phyloP scores from a whole-genome alignment of 192 early-diverging fungal species.

The Coemansia sp. region DNA sequence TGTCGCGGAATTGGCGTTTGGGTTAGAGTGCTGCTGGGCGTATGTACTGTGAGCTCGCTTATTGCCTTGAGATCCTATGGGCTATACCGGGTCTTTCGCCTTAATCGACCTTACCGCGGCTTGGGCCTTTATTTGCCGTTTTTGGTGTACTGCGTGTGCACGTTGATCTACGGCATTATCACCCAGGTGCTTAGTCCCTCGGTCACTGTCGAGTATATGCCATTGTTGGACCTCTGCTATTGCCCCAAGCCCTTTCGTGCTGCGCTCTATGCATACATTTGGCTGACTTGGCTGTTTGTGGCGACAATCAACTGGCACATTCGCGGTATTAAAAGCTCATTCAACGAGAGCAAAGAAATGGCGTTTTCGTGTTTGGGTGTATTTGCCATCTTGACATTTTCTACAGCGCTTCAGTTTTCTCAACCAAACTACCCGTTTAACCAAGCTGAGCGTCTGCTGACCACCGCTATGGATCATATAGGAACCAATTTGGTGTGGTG shows the following conservation, averaged over 20 bases:
- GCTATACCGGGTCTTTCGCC: constrained; percentile 29
- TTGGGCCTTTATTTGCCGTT: constrained; percentile 30
- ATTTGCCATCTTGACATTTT: constrained; percentile 30
- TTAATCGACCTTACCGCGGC: constrained; percentile 26
- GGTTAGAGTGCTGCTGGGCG: constrained; percentile 43
- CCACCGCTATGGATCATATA: constrained; percentile 36
- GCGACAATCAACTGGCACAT: constrained; percentile 34
- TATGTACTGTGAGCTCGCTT: constrained; percentile 40
- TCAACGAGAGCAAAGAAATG: constrained; percentile 49
- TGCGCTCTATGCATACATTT: constrained; percentile 28
- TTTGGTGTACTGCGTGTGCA: constrained; percentile 21
- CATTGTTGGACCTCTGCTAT: constrained; percentile 26
- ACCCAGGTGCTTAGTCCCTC: constrained; percentile 16
- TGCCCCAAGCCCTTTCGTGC: constrained; percentile 28
- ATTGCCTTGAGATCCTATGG: constrained; percentile 42
- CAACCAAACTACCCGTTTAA: constrained; percentile 34
- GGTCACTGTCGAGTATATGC: constrained; percentile 30
- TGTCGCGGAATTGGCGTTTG: constrained; percentile 42
- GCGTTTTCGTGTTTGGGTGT: constrained; percentile 27
- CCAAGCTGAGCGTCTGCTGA: constrained; percentile 21
- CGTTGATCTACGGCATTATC: constrained; percentile 26
- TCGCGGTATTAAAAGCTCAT: constrained; percentile 48
- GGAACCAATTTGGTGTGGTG: constrained; percentile 44
- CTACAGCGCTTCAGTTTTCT: constrained; percentile 20
- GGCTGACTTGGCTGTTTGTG: constrained; percentile 38